These are phyloP conservation scores for Exophiala oligosperma DNA, from an alignment of 2,329 filamentous ascomycete species.

Conservation along the genomic window DNA sequence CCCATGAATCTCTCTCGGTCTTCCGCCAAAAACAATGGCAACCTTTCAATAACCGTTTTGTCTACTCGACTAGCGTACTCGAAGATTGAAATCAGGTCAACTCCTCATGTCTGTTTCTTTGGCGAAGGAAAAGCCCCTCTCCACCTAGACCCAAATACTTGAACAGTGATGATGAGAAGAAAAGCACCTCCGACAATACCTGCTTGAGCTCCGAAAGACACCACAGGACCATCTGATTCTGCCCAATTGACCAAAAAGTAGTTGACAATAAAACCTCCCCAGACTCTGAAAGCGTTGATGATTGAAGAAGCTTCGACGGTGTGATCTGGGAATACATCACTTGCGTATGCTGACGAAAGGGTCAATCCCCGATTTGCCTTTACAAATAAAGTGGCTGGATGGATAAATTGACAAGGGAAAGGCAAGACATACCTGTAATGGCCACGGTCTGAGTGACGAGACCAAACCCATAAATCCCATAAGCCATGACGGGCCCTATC, in stretches of 20 bases:
- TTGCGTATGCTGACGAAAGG: slow-evolving; percentile 9
- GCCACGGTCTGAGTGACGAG: neutral
- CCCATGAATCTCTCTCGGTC: too few relatives aligned
- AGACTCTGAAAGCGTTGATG: neutral
- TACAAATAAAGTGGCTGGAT: too few relatives aligned
- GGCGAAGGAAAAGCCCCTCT: too few relatives aligned
- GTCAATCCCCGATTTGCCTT: too few relatives aligned
- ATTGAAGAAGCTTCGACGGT: neutral
- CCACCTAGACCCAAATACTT: too few relatives aligned
- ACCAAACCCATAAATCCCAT: neutral
- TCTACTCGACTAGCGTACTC: too few relatives aligned
- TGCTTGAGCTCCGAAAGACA: slow-evolving; percentile 49
- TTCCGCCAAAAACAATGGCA: too few relatives aligned
- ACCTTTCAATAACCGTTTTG: too few relatives aligned
- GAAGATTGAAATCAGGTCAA: too few relatives aligned
- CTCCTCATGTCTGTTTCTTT: too few relatives aligned
- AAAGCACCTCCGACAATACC: slow-evolving; percentile 39
- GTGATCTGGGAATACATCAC: neutral
- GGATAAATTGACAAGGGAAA: too few relatives aligned
- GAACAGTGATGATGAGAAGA: slow-evolving; percentile 29
- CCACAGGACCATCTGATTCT: slow-evolving; percentile 40
- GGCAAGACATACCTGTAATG: neutral
- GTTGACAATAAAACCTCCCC: neutral
- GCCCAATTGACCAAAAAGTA: slow-evolving; percentile 56
- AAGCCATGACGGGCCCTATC: neutral